Evolutionary conservation across 805 yeast species (phyloP).

Genomic region (Candida sithepensis): DNA sequence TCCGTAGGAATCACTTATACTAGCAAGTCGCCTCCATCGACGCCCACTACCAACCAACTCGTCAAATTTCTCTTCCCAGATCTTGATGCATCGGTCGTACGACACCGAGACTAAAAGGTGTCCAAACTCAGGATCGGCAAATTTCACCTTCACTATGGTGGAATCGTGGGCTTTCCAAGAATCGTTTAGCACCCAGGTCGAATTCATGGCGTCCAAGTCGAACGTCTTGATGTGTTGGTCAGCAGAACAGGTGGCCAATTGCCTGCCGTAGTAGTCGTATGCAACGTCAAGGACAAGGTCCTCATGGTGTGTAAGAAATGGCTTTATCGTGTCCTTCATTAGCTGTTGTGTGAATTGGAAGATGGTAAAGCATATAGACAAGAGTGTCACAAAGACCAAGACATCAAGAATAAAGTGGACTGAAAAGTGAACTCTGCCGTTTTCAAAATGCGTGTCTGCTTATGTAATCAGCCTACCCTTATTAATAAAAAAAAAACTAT

Average conservation of each 20-base stretch:
- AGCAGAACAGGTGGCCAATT: conserved; percentile 90
- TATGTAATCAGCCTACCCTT: no score
- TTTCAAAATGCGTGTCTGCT: no score
- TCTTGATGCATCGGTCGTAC: conserved; percentile 80
- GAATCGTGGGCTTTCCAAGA: conserved; percentile 96
- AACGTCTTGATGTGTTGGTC: conserved; percentile 93
- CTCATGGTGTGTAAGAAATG: conserved; percentile 87
- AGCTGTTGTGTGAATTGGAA: no score
- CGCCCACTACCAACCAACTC: conserved; percentile 75
- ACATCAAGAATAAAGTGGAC: no score
- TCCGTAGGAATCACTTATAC: conserved; percentile 82
- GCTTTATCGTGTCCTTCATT: conserved; percentile 45
- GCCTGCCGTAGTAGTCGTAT: conserved; percentile 89
- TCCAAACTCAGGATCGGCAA: conserved; percentile 96
- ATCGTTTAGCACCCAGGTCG: conserved; percentile 81
- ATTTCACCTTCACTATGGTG: conserved; percentile 71
- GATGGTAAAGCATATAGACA: no score
- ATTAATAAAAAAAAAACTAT: no score
- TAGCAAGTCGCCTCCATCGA: conserved; percentile 74
- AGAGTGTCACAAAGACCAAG: no score
- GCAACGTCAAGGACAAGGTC: conserved; percentile 88
- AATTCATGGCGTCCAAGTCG: conserved; percentile 61
- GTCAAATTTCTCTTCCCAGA: conserved; percentile 88
- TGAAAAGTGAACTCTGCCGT: no score
- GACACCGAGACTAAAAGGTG: conserved; percentile 84